Base-by-base conservation (phyloP, 495 filamentous ascomycete genomes). In the Clohesyomyces aquaticus region DNA sequence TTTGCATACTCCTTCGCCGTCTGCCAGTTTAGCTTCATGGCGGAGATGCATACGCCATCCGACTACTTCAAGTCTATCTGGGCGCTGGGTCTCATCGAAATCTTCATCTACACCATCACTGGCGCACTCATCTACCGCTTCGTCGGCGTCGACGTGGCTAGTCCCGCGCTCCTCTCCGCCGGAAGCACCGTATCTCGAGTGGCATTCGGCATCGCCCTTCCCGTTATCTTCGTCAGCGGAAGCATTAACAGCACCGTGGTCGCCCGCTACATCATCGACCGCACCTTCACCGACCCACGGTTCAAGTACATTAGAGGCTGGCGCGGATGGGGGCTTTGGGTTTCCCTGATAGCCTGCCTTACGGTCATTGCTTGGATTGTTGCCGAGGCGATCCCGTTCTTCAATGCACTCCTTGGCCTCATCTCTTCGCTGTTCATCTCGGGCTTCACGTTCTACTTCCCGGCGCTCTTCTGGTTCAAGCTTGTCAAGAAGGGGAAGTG, bases 191-290 rank as follows among this genome's bases (percentile, higher is more conserved):
- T 93, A 16, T 81, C 83, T 56, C 91, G 89, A 73, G 74, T 93
- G 35, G 89, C 90, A 1, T 96, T 89, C 68, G 91, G 90, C 22
- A 78, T 94, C 63, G 91, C 90, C 22, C 79, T 90, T 16, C 91
- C 91, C 0, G 90, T 88, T 66, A 82, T 89, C 59, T 77, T 89
- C 51, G 80, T 89, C 42, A 80, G 82, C 3, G 86, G 87, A 56
- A 88, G 91, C 47, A 90, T 93, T 73, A 87, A 90, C 74, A 88
- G 84, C 74, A 67, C 66, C 38, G 69, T 71, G n/a, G 69, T 59
- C 18, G 51, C 53, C 16, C 74, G 74, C 46, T 60, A 73, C 42
- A 63, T 74, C 55, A 72, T 70, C 53, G 56, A 66, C 50, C 55
- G 56, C 21, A 12, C 47, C 4, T 60, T 66, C 22, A 35, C 48